phyloP scores from a whole-genome alignment of 768 basidiomycete genomes.

The Mycena galericulata region DNA sequence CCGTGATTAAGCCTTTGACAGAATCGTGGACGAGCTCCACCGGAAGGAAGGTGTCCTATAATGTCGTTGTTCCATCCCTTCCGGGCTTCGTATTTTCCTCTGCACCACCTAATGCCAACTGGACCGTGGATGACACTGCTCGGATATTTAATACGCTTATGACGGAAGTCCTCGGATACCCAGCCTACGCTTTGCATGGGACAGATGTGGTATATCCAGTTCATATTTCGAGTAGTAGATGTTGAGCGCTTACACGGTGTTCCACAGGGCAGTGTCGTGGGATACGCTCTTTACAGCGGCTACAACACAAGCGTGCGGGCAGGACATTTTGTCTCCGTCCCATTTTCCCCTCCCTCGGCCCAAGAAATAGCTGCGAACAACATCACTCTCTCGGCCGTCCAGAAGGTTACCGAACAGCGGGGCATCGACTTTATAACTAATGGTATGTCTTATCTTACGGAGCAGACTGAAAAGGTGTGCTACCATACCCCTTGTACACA shows the following conservation, averaged over 20 bases:
- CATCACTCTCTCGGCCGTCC: background rate
- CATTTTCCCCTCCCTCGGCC: background rate
- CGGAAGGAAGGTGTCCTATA: constrained; percentile 8
- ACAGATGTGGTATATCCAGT: constrained; percentile 38
- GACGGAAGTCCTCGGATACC: constrained; percentile 41
- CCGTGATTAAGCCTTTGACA: too few relatives aligned
- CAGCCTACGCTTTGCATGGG: constrained; percentile 36
- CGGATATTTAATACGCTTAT: constrained; percentile 42
- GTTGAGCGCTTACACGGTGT: background rate
- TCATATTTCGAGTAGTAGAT: background rate
- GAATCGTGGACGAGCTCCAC: background rate
- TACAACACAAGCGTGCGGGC: constrained; percentile 21
- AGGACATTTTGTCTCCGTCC: constrained; percentile 1
- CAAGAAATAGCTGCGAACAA: background rate
- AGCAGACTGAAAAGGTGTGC: too few relatives aligned
- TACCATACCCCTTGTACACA: too few relatives aligned
- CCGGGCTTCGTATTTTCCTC: constrained; percentile 39
- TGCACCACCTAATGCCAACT: constrained; percentile 25
- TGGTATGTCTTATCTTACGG: too few relatives aligned
- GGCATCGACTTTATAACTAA: too few relatives aligned
- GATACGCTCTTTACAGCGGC: constrained; percentile 3
- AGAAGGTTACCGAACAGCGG: background rate
- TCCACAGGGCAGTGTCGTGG: background rate
- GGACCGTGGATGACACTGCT: constrained; percentile 41
- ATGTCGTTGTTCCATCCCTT: constrained; percentile 25